Base-by-base conservation (phyloP, 208 protist genomes). In the Crithidia brevicula region DNA sequence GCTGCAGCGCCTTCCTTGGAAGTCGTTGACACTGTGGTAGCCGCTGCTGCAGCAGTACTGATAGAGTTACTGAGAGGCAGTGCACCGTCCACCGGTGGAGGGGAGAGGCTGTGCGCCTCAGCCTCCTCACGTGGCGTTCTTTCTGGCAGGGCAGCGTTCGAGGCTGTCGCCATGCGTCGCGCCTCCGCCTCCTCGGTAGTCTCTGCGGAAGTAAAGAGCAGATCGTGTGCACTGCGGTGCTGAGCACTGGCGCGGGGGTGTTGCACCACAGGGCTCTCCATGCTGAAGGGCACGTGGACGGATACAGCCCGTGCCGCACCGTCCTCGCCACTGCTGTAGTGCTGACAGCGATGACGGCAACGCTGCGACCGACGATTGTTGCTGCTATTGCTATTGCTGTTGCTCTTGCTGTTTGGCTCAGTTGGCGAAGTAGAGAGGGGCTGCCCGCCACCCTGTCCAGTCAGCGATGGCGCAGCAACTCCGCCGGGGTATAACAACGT, bases 221-320 rank as follows among this genome's bases (percentile, higher is more conserved):
- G 25, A 31, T 72, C 57, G 36, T 72, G 57, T 13, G 46, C 66
- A 47, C 15, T 43, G 30, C 30, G 4, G 34, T 43, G 33, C n/a
- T 38, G 2, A 0, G 30, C 22, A 13, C n/a, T 45, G 9, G 8
- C 38, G 13, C 56, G 56, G 5, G 38, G 9, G 25, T 18, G 31
- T 34, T 23, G 42, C 9, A 50, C 23, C 0, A 62, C 56, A 27
- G 56, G 56, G 56, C 56, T 62, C 38, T 36, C 56, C 16, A 50
- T 33, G 40, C 40, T 62, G 8, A 62, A 36, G n/a, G 66, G 66
- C 15, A 72, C 56, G 57, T 65, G 66, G 34, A 72, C 66, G 22
- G 46, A 58, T 23, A 65, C 66, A 8, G 66, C 56, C 2, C 31
- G 10, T 25, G 18, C n/a, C 25, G 56, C 47, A n/a, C 45, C 56